These are phyloP conservation scores for Cicer judaicum DNA, from an alignment of 306 rosid species.

Conservation along the genomic window DNA sequence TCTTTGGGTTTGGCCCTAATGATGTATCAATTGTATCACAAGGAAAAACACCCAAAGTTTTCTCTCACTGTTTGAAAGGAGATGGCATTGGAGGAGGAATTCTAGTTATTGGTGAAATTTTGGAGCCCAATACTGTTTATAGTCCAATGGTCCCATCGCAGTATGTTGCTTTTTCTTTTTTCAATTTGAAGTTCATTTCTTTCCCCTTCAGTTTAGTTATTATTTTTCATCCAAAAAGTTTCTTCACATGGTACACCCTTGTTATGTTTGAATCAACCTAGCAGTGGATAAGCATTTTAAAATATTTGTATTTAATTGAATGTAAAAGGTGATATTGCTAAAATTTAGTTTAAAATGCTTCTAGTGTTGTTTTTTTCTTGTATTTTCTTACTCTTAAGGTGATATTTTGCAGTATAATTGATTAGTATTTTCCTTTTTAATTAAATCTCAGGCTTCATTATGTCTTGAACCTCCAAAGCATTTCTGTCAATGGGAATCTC, in stretches of 20 bases:
- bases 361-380: slow-evolving; percentile 27
- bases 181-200: neutral
- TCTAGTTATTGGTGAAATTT: slow-evolving; percentile 92
- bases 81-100: slow-evolving; percentile 91
- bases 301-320: neutral
- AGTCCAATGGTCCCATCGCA: slow-evolving; percentile 81
- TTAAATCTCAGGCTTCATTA: slow-evolving; percentile 32
- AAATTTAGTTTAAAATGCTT: slow-evolving; percentile 4
- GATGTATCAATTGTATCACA: slow-evolving; percentile 79
- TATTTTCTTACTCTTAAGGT: neutral
- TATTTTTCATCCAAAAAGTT: neutral
- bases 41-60: slow-evolving; percentile 75
- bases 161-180: slow-evolving; percentile 24
- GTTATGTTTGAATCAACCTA: slow-evolving; percentile 21
- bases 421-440: slow-evolving; percentile 32
- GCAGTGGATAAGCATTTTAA: slow-evolving; percentile 8
- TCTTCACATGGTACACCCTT: slow-evolving; percentile 1
- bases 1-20: slow-evolving; percentile 62
- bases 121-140: slow-evolving; percentile 86
- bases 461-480: neutral
- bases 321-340: slow-evolving; percentile 14
- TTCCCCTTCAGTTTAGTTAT: neutral
- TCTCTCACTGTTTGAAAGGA: slow-evolving; percentile 92
- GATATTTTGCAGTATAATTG: slow-evolving; percentile 38
- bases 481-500: slow-evolving; percentile 65